Evolutionary conservation across 495 filamentous ascomycete genomes (phyloP).

Genomic region (Polyplosphaeria fusca): DNA sequence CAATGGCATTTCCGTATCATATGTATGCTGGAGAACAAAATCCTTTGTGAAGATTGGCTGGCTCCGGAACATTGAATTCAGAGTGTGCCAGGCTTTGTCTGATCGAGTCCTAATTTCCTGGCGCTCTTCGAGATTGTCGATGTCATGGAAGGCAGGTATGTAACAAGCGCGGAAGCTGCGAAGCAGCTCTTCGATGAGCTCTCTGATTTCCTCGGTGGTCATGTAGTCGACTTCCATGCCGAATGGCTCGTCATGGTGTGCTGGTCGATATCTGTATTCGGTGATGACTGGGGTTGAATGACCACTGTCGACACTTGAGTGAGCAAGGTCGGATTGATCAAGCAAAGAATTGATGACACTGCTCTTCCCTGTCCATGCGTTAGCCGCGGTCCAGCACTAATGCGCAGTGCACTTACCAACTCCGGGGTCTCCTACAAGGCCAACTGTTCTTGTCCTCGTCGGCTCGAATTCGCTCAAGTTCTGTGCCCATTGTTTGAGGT

Average conservation of each 20-base stretch:
- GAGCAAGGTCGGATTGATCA: slow-evolving; percentile 16
- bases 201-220: slow-evolving; percentile 23
- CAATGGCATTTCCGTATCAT: slow-evolving; percentile 1
- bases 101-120: slow-evolving; percentile 11
- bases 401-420: slow-evolving; percentile 5
- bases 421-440: slow-evolving; percentile 17
- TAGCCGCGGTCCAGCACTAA: not conserved
- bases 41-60: slow-evolving; percentile 13
- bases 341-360: slow-evolving; percentile 27
- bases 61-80: slow-evolving; percentile 17
- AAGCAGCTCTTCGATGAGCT: slow-evolving; percentile 23
- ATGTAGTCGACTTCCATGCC: slow-evolving; percentile 25
- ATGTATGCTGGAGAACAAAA: slow-evolving; percentile 1
- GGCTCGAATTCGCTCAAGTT: slow-evolving; percentile 26
- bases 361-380: slow-evolving; percentile 18
- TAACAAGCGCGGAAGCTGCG: slow-evolving; percentile 12
- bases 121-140: slow-evolving; percentile 10
- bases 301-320: not conserved
- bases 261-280: slow-evolving; percentile 19
- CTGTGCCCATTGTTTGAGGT: slow-evolving; percentile 15
- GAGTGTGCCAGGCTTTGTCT: slow-evolving; percentile 20
- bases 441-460: slow-evolving; percentile 14
- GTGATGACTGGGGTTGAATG: slow-evolving; percentile 9
- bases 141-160: slow-evolving; percentile 11
- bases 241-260: slow-evolving; percentile 24